Conservation (phyloP, 1,284 basidiomycete species). For the Ganoderma lingzhi region DNA sequence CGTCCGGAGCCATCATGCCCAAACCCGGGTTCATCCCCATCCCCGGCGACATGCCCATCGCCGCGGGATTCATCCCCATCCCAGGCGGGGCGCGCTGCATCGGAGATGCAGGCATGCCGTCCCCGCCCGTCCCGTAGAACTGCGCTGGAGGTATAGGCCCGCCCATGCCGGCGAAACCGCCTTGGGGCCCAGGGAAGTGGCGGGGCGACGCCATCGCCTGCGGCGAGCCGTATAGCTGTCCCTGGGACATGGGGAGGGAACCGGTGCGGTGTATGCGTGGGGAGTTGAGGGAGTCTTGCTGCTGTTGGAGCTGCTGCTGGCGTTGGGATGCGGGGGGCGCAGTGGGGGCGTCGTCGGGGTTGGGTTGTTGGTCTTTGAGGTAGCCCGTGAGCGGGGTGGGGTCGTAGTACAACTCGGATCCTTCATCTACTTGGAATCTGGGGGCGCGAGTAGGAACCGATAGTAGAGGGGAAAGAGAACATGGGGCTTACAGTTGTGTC, state of each 20-base stretch:
- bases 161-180: slow-evolving; percentile 34
- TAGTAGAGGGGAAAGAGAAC: not conserved
- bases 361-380: slow-evolving; percentile 36
- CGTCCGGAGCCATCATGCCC: slow-evolving; percentile 31
- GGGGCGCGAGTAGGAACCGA: not conserved
- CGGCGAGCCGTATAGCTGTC: slow-evolving; percentile 27
- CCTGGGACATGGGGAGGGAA: slow-evolving; percentile 27
- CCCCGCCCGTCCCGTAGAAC: slow-evolving; percentile 39
- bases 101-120: slow-evolving; percentile 39
- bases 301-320: slow-evolving; percentile 23
- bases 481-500: slow-evolving; percentile 72
- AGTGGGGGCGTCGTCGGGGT: slow-evolving; percentile 38
- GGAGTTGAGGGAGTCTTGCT: slow-evolving; percentile 24
- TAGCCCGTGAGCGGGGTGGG: slow-evolving; percentile 56
- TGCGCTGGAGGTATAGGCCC: slow-evolving; percentile 36
- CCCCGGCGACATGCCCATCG: slow-evolving; percentile 42
- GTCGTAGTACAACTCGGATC: slow-evolving; percentile 73
- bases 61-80: slow-evolving; percentile 38
- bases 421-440: slow-evolving; percentile 65
- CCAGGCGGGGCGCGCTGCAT: slow-evolving; percentile 36
- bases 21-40: slow-evolving; percentile 32
- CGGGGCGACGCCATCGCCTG: slow-evolving; percentile 44
- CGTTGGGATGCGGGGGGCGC: slow-evolving; percentile 23
- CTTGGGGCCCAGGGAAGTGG: slow-evolving; percentile 40
- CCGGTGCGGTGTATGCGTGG: slow-evolving; percentile 24